Evolutionary conservation across 2,329 filamentous ascomycete genomes (phyloP).

Genomic region (Aspergillus persii): DNA sequence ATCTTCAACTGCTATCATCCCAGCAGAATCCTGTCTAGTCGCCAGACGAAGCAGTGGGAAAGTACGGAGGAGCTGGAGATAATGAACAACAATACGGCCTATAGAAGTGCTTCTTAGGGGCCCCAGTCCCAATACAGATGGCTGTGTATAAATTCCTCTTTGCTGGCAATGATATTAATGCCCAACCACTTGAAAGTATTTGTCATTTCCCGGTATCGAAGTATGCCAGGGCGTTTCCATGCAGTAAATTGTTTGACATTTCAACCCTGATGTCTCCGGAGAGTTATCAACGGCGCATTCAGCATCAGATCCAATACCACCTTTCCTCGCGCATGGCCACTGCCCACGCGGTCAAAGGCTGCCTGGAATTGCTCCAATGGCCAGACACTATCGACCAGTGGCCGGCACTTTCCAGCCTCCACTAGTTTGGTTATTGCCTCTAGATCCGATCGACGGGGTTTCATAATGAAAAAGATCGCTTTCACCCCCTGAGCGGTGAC

Average conservation of each 20-base stretch:
- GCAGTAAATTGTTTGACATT: too few relatives aligned
- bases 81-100: background rate
- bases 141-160: too few relatives aligned
- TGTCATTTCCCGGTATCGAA: too few relatives aligned
- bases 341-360: slow-evolving; percentile 40
- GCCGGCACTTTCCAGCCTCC: slow-evolving; percentile 36
- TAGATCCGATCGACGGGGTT: slow-evolving; percentile 37
- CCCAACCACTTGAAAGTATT: too few relatives aligned
- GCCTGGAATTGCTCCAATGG: slow-evolving; percentile 39
- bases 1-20: slow-evolving; percentile 3
- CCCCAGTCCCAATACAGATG: background rate
- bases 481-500: slow-evolving; percentile 26
- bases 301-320: slow-evolving; percentile 36
- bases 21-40: background rate
- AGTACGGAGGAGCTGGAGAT: slow-evolving; percentile 1
- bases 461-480: slow-evolving; percentile 45
- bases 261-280: too few relatives aligned
- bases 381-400: slow-evolving; percentile 44
- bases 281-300: slow-evolving; percentile 1
- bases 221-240: too few relatives aligned
- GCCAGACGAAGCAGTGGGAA: background rate
- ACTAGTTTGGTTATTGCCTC: slow-evolving; percentile 39
- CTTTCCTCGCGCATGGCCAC: slow-evolving; percentile 45
- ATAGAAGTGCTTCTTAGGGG: background rate
- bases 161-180: too few relatives aligned